phyloP scores from a whole-genome alignment of 495 filamentous ascomycete genomes.

The Neurospora pannonica region DNA sequence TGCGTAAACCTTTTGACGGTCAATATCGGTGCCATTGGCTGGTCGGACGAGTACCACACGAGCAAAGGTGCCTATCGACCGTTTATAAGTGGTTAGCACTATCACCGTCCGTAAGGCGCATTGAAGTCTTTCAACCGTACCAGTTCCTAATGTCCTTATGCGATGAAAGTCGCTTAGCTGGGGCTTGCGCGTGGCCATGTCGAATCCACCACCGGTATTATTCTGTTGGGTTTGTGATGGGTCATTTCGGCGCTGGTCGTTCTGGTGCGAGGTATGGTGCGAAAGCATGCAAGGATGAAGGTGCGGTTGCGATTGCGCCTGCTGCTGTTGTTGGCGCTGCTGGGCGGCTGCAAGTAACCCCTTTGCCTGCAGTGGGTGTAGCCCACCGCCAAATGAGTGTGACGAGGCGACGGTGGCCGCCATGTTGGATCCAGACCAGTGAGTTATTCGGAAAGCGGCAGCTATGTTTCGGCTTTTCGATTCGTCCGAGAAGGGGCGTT shows the following conservation, averaged over 20 bases:
- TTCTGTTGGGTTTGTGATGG: not conserved
- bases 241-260: not conserved
- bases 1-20: constrained; percentile 69
- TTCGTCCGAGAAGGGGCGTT: not conserved
- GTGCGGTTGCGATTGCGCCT: constrained; percentile 8
- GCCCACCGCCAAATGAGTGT: constrained; percentile 15
- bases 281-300: constrained; percentile 2
- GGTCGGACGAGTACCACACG: constrained; percentile 81
- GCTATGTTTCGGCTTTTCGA: not conserved
- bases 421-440: constrained; percentile 7
- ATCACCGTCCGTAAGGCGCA: constrained; percentile 25
- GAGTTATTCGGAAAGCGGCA: not conserved
- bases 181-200: constrained; percentile 16
- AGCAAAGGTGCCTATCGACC: constrained; percentile 75
- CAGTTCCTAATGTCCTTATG: constrained; percentile 84
- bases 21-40: constrained; percentile 40
- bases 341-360: constrained; percentile 10
- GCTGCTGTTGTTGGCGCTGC: constrained; percentile 13
- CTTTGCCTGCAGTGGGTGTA: constrained; percentile 23
- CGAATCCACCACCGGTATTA: constrained; percentile 11
- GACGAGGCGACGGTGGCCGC: constrained; percentile 26
- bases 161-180: constrained; percentile 67
- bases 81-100: not conserved
- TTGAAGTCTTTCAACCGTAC: constrained; percentile 31
- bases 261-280: not conserved